Evolutionary conservation across 306 rosid species (phyloP), one percentile per base, ranked within the genome.

Genomic region (Abrus pulchellus): DNA sequence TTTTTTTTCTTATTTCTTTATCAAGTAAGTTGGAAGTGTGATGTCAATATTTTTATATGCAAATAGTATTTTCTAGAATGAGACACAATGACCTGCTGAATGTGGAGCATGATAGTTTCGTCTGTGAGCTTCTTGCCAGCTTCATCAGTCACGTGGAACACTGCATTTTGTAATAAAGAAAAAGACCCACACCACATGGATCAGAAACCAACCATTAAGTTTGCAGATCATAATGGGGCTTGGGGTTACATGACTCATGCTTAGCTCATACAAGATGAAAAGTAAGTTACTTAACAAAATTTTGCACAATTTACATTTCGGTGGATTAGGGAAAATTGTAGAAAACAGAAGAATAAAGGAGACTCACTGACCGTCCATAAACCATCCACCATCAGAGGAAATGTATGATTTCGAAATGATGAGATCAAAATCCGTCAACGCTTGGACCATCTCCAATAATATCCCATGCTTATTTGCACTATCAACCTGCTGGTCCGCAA

Each of bases 341-440:
- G 44, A 64, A 40, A 56, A 48, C 12, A 47, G 48, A 40, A 54
- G 49, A 49, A 29, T 11, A 43, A 74, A 13, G 14, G 68, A 73
- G 27, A 49, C 29, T 49, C 5, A 85, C 94, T 84, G 38, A 93
- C 99, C 97, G 64, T 93, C 99, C 99, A 93, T 95, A 68, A 92
- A 87, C 98, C 99, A 95, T 79, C 97, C 97, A 77, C 99, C 98
- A 52, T 93, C 97, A 1, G 99, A 96, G 43, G 97, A 96, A 70
- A 93, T 93, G 83, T 91, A 96, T 32, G 99, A 93, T 85, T 90
- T 96, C 56, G 97, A 90, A 77, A 96, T 96, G n/a, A 87, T 83
- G 13, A 96, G 98, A 67, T 92, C 97, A 62, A 96, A 96, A 85
- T 93, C 98, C 68, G 98, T 96, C 90, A 96, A 85, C 78, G 87